These are phyloP conservation scores for Quercus variabilis DNA, from an alignment of 306 rosid genomes.

Conservation along the genomic window DNA sequence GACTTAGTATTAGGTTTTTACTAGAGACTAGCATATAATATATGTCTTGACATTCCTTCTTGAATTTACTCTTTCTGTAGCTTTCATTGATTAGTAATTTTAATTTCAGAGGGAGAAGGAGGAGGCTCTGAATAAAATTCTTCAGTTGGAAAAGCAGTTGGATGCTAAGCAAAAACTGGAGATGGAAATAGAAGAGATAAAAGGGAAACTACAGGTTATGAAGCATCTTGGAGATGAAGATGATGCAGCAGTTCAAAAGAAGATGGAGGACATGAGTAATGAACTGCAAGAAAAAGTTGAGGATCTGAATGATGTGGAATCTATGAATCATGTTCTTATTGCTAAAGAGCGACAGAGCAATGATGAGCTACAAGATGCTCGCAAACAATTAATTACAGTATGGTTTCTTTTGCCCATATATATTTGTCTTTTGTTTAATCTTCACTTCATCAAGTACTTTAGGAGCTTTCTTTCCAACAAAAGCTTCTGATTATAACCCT, in stretches of 20 bases:
- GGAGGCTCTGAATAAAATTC: constrained; percentile 75
- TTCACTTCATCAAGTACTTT: too few species aligned
- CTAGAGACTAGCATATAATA: not conserved
- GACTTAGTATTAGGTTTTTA: constrained; percentile 9
- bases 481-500: too few species aligned
- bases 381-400: constrained; percentile 65
- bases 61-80: constrained; percentile 8
- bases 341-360: constrained; percentile 87
- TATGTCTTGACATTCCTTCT: not conserved
- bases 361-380: constrained; percentile 89
- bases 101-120: constrained; percentile 75
- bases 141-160: constrained; percentile 77
- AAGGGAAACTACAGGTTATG: constrained; percentile 91
- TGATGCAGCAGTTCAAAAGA: constrained; percentile 73
- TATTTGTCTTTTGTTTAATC: not conserved
- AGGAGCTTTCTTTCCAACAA: too few species aligned
- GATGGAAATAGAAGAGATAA: constrained; percentile 91
- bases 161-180: constrained; percentile 90
- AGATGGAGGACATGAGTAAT: constrained; percentile 73
- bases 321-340: constrained; percentile 54
- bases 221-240: constrained; percentile 90
- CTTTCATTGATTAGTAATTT: constrained; percentile 18
- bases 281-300: constrained; percentile 58
- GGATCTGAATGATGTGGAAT: constrained; percentile 43
- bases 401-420: constrained; percentile 7